Evolutionary conservation across 495 filamentous ascomycete species (phyloP).

Genomic region (Penicillium arizonense): DNA sequence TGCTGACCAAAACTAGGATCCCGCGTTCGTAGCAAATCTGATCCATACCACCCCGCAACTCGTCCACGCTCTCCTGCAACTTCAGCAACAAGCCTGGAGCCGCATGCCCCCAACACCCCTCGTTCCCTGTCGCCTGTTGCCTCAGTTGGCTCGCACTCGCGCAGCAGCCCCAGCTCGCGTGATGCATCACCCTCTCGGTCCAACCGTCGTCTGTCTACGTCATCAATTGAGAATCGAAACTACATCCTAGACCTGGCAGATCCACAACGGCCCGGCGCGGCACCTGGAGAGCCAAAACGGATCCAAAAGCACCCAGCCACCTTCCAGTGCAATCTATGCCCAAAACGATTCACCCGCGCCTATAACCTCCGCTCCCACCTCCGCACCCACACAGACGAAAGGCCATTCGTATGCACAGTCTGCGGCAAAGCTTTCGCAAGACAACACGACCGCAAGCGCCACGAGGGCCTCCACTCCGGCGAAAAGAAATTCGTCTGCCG

Average conservation of each 20-base stretch:
- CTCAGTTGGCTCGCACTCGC: constrained; percentile 27
- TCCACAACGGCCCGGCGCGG: constrained; percentile 73
- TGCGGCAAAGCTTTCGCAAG: constrained; percentile 95
- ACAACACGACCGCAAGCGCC: constrained; percentile 89
- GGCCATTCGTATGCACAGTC: constrained; percentile 92
- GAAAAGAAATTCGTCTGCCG: constrained; percentile 98
- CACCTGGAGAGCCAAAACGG: constrained; percentile 63
- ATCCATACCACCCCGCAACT: constrained; percentile 58
- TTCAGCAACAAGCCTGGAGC: constrained; percentile 45
- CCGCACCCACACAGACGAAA: constrained; percentile 88
- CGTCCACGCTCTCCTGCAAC: constrained; percentile 45
- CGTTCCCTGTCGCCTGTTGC: constrained; percentile 71
- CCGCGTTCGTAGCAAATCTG: constrained; percentile 65
- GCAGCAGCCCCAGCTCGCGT: constrained; percentile 48
- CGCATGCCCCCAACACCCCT: constrained; percentile 44
- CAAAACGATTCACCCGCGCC: constrained; percentile 83
- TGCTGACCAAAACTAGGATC: constrained; percentile 45
- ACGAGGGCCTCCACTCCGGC: constrained; percentile 86
- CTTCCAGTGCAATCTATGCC: constrained; percentile 82
- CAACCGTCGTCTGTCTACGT: constrained; percentile 80
- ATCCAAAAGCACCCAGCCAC: constrained; percentile 94
- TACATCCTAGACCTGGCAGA: constrained; percentile 91
- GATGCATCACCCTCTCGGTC: constrained; percentile 60
- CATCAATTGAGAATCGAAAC: constrained; percentile 79
- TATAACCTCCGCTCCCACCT: constrained; percentile 92